Percentiles rank a stretch among this genome's conserved stretches.
Conservation (phyloP, 176 grass and related monocot genomes). For the Zoysia pacifica region DNA sequence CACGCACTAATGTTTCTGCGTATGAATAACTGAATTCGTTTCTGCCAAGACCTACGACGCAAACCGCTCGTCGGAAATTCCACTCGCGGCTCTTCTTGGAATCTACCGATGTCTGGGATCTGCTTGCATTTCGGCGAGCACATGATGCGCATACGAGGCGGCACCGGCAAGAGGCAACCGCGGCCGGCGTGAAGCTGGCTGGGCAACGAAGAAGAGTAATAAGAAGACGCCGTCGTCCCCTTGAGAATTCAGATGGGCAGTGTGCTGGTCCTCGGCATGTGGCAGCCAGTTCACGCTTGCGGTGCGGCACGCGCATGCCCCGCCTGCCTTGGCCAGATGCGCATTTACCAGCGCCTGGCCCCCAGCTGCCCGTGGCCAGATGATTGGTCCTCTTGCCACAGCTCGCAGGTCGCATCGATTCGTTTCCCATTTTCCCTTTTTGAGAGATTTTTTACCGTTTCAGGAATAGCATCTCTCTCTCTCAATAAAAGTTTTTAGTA, state of each 20-base stretch:
- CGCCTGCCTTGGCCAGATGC: conserved; percentile 3
- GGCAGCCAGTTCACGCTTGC: conserved; percentile 21
- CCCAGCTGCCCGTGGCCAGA: no score
- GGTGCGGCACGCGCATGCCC: conserved; percentile 5
- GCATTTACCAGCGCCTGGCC: conserved; percentile 3
- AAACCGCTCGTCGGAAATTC: not conserved
- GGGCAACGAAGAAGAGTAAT: no score
- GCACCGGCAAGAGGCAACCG: not conserved
- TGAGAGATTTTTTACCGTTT: no score
- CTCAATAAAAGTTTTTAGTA: no score
- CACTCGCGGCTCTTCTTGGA: not conserved
- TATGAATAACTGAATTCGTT: not conserved
- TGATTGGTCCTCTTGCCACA: no score
- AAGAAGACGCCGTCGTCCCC: not conserved
- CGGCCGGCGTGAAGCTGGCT: no score
- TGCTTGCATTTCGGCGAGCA: not conserved
- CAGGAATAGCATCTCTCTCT: no score
- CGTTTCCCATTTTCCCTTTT: no score
- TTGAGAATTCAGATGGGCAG: conserved; percentile 13
- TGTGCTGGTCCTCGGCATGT: not conserved
- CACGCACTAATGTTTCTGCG: no score
- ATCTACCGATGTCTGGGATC: not conserved
- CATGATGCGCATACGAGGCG: not conserved
- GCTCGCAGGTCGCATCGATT: no score
- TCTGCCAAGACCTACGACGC: not conserved